These are phyloP conservation scores for Niveomyces coronatus DNA, from an alignment of 2,329 filamentous ascomycete species.

Conservation along the genomic window DNA sequence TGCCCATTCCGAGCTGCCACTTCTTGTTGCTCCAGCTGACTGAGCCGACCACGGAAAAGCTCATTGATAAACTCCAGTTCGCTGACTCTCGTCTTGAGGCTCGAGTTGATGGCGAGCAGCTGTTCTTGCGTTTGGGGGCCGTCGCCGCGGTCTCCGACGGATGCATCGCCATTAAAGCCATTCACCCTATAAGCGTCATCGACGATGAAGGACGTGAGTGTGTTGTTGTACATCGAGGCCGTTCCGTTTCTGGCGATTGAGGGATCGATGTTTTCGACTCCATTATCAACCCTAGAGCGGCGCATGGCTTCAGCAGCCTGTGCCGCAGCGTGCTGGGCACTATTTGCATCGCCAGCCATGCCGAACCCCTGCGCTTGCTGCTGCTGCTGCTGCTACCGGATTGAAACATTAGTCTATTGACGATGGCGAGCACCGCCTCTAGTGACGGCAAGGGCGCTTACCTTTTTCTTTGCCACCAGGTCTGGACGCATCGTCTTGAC, in stretches of 20 bases:
- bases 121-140: conserved; percentile 70
- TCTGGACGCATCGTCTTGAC: conserved; percentile 81
- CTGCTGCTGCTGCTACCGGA: too few relatives aligned
- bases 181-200: conserved; percentile 57
- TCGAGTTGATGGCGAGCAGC: conserved; percentile 68
- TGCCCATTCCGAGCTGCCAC: conserved; percentile 52
- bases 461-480: conserved; percentile 75
- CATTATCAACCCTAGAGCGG: conserved; percentile 62
- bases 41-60: conserved; percentile 65
- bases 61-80: conserved; percentile 94
- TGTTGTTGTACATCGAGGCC: conserved; percentile 62
- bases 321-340: conserved; percentile 49
- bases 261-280: conserved; percentile 65
- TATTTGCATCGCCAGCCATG: conserved; percentile 40
- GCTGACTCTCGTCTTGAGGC: conserved; percentile 87
- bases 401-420: too few relatives aligned
- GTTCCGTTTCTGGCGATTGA: conserved; percentile 73
- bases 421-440: background rate
- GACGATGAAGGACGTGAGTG: conserved; percentile 71
- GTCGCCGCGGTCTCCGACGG: conserved; percentile 55
- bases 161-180: conserved; percentile 41
- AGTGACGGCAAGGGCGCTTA: conserved; percentile 27
- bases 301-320: conserved; percentile 39
- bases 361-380: conserved; percentile 31
- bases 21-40: conserved; percentile 69